These are phyloP conservation scores for Collybia sordida DNA, from an alignment of 768 basidiomycete genomes.

Conservation along the genomic window DNA sequence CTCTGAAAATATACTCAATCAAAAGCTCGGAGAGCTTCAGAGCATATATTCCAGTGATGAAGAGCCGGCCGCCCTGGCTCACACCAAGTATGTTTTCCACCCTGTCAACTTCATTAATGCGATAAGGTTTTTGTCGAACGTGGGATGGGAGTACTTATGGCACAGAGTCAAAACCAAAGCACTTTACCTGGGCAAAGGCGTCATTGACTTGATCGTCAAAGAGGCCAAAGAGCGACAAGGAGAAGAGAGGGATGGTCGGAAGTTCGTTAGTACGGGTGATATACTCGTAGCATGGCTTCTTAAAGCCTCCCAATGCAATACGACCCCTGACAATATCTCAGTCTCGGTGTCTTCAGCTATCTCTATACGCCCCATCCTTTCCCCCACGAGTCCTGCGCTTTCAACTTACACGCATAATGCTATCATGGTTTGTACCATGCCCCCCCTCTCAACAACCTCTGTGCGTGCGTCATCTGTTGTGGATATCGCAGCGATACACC, in stretches of 20 bases:
- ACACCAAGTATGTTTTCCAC: not conserved
- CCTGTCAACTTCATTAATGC: not conserved
- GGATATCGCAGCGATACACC: constrained; percentile 1
- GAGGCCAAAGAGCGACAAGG: constrained; percentile 1
- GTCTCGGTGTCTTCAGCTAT: too few relatives aligned
- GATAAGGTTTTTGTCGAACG: not conserved
- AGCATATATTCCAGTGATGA: not conserved
- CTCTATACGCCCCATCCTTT: not conserved
- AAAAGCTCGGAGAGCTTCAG: not conserved
- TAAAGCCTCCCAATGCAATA: not conserved
- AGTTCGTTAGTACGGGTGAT: constrained; percentile 3
- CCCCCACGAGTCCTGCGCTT: not conserved
- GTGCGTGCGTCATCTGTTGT: not conserved
- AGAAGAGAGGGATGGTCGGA: constrained; percentile 1
- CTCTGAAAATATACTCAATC: constrained; percentile 1
- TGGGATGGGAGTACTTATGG: constrained; percentile 3
- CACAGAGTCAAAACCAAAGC: not conserved
- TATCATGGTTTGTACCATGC: constrained; percentile 7
- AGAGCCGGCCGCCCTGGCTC: not conserved
- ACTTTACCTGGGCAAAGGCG: not conserved
- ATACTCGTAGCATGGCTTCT: constrained; percentile 7
- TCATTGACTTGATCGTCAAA: not conserved
- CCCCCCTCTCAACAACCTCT: not conserved
- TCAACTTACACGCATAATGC: not conserved
- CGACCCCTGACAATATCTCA: not conserved